Evolutionary conservation across 1,139 yeast genomes (phyloP).

Genomic region (Pneumocystis wakefieldiae): DNA sequence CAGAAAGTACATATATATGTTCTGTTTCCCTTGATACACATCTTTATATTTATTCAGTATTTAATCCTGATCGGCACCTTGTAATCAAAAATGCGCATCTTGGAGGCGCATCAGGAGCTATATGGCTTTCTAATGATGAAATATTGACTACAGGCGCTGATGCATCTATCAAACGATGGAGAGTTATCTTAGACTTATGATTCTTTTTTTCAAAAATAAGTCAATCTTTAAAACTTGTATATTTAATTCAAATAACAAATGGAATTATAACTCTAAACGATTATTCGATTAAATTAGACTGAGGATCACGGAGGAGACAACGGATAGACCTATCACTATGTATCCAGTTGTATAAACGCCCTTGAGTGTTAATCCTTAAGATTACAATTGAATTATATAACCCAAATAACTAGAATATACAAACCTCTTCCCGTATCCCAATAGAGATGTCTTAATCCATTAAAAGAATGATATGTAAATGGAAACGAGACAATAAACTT

Average conservation of each 20-base stretch:
- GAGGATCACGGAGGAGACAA: conserved; percentile 41
- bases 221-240: neutral
- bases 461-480: conserved; percentile 69
- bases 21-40: conserved; percentile 78
- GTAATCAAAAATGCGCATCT: conserved; percentile 72
- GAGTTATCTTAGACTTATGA: conserved; percentile 16
- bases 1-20: conserved; percentile 54
- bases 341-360: conserved; percentile 93
- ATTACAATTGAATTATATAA: conserved; percentile 25
- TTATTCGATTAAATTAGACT: conserved; percentile 21
- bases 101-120: conserved; percentile 64
- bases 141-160: conserved; percentile 68
- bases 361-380: conserved; percentile 57
- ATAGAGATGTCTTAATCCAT: conserved; percentile 75
- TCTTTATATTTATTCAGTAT: conserved; percentile 63
- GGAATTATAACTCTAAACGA: conserved; percentile 14
- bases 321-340: conserved; percentile 59
- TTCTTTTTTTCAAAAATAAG: neutral
- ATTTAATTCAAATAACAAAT: neutral
- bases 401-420: neutral
- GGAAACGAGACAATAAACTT: conserved; percentile 68
- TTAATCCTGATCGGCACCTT: conserved; percentile 59
- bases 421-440: conserved; percentile 11
- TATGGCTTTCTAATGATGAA: conserved; percentile 41
- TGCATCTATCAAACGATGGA: conserved; percentile 68